Evolutionary conservation across 495 filamentous ascomycete species (phyloP).

Genomic region (Trichocladium uniseriatum): DNA sequence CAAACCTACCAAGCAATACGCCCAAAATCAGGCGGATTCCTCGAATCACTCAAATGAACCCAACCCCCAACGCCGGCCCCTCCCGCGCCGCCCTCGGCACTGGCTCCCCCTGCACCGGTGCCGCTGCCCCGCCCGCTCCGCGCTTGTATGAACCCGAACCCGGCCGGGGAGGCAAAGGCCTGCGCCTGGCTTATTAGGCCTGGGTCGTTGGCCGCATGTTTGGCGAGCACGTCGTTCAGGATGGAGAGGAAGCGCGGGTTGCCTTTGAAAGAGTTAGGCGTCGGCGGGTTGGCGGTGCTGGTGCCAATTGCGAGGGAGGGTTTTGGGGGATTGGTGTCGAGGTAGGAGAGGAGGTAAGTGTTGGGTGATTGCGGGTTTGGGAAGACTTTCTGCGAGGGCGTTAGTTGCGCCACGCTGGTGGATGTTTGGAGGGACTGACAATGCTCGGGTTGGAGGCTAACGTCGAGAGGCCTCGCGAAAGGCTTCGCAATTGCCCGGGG

Average conservation of each 20-base stretch:
- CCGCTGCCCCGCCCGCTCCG: conserved; percentile 30
- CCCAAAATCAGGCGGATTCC: conserved; percentile 83
- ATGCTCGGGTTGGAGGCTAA: conserved; percentile 37
- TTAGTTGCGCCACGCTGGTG: too few species aligned
- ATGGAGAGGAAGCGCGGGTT: conserved; percentile 69
- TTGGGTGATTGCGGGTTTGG: conserved; percentile 37
- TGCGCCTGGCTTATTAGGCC: conserved; percentile 64
- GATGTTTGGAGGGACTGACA: too few species aligned
- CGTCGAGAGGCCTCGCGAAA: conserved; percentile 24
- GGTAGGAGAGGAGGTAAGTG: conserved; percentile 58
- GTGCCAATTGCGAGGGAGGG: conserved; percentile 64
- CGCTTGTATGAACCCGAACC: conserved; percentile 42
- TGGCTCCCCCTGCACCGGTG: conserved; percentile 63
- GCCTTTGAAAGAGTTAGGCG: conserved; percentile 62
- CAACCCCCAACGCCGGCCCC: conserved; percentile 78
- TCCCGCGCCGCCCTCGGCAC: conserved; percentile 71
- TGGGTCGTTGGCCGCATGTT: conserved; percentile 64
- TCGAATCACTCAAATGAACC: conserved; percentile 75
- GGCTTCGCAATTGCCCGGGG: neutral
- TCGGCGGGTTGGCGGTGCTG: conserved; percentile 63
- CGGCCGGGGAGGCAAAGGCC: conserved; percentile 68
- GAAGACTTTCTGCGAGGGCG: conserved; percentile 74
- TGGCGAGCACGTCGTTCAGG: conserved; percentile 60
- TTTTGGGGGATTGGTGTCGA: conserved; percentile 64
- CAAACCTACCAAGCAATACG: conserved; percentile 59